Evolutionary conservation across 495 filamentous ascomycete species (phyloP), one percentile per base, ranked within the genome.

Genomic region (Daldinia decipiens): DNA sequence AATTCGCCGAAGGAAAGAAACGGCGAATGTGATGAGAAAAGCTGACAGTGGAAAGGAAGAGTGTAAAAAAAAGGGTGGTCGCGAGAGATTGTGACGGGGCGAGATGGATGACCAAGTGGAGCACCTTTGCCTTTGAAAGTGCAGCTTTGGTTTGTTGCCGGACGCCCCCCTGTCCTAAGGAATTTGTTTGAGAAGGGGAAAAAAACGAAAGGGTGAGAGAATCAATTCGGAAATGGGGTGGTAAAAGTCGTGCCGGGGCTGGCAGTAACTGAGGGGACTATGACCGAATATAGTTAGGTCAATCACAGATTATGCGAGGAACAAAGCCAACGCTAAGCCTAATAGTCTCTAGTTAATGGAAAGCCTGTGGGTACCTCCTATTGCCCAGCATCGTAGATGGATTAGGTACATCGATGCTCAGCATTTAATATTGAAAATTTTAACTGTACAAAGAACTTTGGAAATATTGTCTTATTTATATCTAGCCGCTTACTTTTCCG

Each of bases 61-160:
- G 59, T 47, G 72, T 65, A 70, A 70, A 73, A 74, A 73, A 73
- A 75, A 73, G 73, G 64, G 73, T 73, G 70, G 65, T 56, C 70
- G 65, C 59, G 57, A 73, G 70, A 72, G 70, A 73, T 73, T 73
- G 70, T 73, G 60, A 73, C 70, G 70, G 70, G 70, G 70, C 70
- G 61, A 73, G 70, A 72, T 68, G 65, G 61, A 68, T 62, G 61
- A 62, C 40, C 60, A 68, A 73, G 70, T 73, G 70, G 70, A 73
- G 65, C 65, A 52, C 26, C 40, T 64, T 72, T 68, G 56, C 47
- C 62, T 71, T 71, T 66, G 52, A 38, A 29, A 65, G 70, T 32
- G 53, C 59, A 68, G 65, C 50, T 68, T 62, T 73, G 40, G 69
- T 67, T 60, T 65, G 70, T 65, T 73, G 61, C 70, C 65, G 64